Evolutionary conservation across 495 filamentous ascomycete genomes (phyloP).

Genomic region (Diplogelasinospora grovesii): DNA sequence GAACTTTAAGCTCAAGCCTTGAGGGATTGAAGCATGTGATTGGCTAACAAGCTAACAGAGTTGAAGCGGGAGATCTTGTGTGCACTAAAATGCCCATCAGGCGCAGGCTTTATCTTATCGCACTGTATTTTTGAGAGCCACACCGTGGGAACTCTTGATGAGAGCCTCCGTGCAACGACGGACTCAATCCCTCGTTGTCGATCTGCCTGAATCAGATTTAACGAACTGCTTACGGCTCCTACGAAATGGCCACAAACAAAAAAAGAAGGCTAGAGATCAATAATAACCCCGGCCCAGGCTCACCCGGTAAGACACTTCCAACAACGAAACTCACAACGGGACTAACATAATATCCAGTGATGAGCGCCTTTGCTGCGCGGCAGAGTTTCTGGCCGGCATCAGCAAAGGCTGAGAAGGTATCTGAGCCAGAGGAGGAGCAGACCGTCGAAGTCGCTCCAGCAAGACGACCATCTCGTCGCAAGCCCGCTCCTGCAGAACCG

Average conservation of each 20-base stretch:
- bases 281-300: constrained; percentile 19
- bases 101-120: too few relatives aligned
- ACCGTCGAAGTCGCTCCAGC: background rate
- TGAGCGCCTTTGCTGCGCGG: constrained; percentile 48
- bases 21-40: constrained; percentile 5
- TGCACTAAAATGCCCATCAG: too few relatives aligned
- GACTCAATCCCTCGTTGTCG: too few relatives aligned
- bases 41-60: constrained; percentile 4
- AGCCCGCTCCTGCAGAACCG: too few relatives aligned
- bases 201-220: too few relatives aligned
- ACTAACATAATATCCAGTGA: constrained; percentile 21
- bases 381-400: constrained; percentile 27
- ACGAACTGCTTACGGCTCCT: too few relatives aligned
- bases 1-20: background rate
- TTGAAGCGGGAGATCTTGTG: background rate
- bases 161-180: too few relatives aligned
- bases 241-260: constrained; percentile 38
- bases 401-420: constrained; percentile 2
- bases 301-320: constrained; percentile 3
- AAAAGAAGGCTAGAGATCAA: constrained; percentile 34
- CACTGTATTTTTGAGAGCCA: too few relatives aligned
- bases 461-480: background rate
- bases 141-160: too few relatives aligned
- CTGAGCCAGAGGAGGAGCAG: background rate
- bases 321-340: background rate